Conservation (phyloP, 306 rosid species). For the Glycine tomentella region DNA sequence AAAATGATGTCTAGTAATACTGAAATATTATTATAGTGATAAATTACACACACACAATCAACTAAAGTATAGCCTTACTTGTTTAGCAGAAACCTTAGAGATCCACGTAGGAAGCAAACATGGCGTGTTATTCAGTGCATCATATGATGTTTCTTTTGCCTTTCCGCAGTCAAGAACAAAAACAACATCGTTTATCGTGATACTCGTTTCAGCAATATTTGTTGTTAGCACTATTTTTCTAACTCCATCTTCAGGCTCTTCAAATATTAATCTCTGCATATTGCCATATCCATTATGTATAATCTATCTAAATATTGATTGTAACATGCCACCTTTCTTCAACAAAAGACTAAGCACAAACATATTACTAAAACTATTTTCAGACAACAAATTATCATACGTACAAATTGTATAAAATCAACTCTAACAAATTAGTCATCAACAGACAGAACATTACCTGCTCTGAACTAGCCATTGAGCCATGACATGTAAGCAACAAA, state of each 20-base stretch:
- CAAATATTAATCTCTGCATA: conserved; percentile 91
- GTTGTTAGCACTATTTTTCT: conserved; percentile 96
- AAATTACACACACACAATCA: conserved; percentile 38
- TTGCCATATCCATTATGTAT: conserved; percentile 40
- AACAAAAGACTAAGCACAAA: conserved; percentile 14
- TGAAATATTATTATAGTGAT: not conserved
- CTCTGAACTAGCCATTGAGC: conserved; percentile 95
- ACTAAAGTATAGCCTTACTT: conserved; percentile 73
- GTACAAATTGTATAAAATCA: not conserved
- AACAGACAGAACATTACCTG: conserved; percentile 67
- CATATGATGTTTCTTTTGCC: conserved; percentile 98
- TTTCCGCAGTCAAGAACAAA: conserved; percentile 97
- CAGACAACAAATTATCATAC: not conserved
- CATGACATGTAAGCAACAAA: conserved; percentile 88
- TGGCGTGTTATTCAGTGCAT: conserved; percentile 96
- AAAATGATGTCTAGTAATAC: conserved; percentile 23
- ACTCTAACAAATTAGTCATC: conserved; percentile 18
- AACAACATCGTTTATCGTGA: conserved; percentile 91
- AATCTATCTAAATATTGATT: conserved; percentile 37
- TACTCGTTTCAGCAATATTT: conserved; percentile 97
- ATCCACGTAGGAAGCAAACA: conserved; percentile 99
- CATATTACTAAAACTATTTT: conserved; percentile 20
- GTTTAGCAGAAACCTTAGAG: conserved; percentile 94
- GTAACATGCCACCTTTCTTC: conserved; percentile 20
- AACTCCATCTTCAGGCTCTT: conserved; percentile 78